Evolutionary conservation across 805 yeast genomes (phyloP), one percentile per base, ranked within the genome.

Genomic region (Wickerhamiella sorbophila): DNA sequence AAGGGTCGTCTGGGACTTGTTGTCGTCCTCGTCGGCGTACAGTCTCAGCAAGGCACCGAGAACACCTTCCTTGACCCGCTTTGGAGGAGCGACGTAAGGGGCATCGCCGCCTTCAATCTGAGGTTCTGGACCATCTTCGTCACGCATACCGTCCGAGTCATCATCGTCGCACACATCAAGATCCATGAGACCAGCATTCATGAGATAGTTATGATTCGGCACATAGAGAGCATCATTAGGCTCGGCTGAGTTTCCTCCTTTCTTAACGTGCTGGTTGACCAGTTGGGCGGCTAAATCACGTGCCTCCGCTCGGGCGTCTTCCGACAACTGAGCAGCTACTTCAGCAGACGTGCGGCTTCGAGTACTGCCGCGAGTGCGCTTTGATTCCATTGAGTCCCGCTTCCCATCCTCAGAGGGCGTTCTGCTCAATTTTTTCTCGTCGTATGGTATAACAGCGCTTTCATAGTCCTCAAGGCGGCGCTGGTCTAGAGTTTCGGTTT

Each of bases 61-160:
- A 15, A 86, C 88, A 59, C 96, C 95, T 20, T 86, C 86, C 50
- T 79, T 79, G 10, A 84, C 87, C 41, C 71, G 71, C 33, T 69
- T 65, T 0, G 80, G 81, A 5, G 79, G 74, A 0, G 78, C 71
- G 1, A 75, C 70, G 41, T 71, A 66, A 36, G 71, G 74, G 24
- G 60, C 62, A 34, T 53, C 56, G 15, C 61, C 70, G 18, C 39
- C 44, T 15, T 44, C 48, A 5, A 42, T 38, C 9, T 42, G 38
- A 17, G 31, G 16, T 8, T 36, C 31, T 14, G 38, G 38, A n/a
- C 12, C 38, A 15, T 34, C 32, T n/a, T 29, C 31, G 24, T 26
- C 43, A 16, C 32, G 26, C 21, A 22, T 29, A 6, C 35, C 39
- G 19, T 18, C 39, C 15, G 43, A 39, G 32, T 36, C 44, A 5